Base-by-base conservation (phyloP, 345 rosid species). In the Erysimum cheiranthoides region DNA sequence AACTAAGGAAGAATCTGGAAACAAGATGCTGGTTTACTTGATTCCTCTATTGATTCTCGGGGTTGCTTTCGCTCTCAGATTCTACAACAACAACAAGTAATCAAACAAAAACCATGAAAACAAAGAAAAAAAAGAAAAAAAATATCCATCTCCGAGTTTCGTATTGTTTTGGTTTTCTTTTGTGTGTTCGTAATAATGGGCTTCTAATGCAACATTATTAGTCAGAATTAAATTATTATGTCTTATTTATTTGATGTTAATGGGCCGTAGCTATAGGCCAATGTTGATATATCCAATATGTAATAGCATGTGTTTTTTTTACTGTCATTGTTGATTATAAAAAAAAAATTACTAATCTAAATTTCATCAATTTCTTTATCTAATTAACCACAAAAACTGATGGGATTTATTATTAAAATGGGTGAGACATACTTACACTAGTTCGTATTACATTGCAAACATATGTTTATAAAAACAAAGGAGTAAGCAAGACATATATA, bases 11-110 rank as follows among this genome's bases (percentile, higher is more conserved):
- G 61, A 75, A 66, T 38, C 78, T 35, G 78, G 61, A 47, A 52
- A 76, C 28, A 91, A 86, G 78, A 12, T 82, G 45, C 50, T 93
- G 66, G 85, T 81, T 71, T 80, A 85, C 73, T 67, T 88, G 16
- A 75, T 90, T 35, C 94, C 94, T 2, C 82, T 93, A 39, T 61
- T 90, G 80, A 82, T 93, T 68, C 56, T 93, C 35, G 94, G 87
- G 27, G 27, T 91, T 18, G 96, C 93, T 42, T 84, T 89, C 75
- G 80, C 64, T 36, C 82, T 87, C 68, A 83, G 86, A 50, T 76
- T 73, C 81, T 82, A 57, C 72, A 76, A 82, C 74, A 86, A 54
- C 68, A 78, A 50, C 38, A 85, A 61, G 10, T 13, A 81, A 47
- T 73, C 61, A 36, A 67, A 73, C 30, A 4, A 28, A n/a, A 28